These are phyloP conservation scores for Trametes elegans DNA, from an alignment of 768 basidiomycete genomes.

Conservation along the genomic window DNA sequence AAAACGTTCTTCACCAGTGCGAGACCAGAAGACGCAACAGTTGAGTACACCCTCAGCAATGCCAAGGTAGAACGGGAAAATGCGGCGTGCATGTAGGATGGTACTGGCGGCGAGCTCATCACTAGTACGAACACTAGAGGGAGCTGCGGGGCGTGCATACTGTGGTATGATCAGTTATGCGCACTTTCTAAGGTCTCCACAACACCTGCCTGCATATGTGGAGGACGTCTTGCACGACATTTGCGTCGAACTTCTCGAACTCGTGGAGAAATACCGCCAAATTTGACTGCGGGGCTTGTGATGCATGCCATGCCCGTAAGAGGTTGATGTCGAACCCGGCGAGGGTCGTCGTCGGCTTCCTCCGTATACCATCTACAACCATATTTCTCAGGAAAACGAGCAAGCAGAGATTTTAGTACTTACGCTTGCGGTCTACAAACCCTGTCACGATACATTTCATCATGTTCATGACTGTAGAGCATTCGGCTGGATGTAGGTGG, in stretches of 20 bases:
- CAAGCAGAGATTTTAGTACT: constrained; percentile 23
- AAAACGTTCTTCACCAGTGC: constrained; percentile 53
- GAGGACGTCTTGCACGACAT: constrained; percentile 65
- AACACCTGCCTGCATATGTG: constrained; percentile 62
- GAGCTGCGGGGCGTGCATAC: constrained; percentile 49
- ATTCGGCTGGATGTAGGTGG: constrained; percentile 60
- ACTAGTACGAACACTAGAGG: constrained; percentile 67
- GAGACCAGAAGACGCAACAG: constrained; percentile 48
- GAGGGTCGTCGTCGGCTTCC: constrained; percentile 48
- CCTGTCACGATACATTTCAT: constrained; percentile 57
- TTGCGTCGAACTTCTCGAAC: constrained; percentile 68
- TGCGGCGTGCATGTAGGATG: constrained; percentile 52
- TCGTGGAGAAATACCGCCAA: constrained; percentile 67
- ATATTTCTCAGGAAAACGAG: neutral
- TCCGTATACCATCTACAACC: constrained; percentile 23
- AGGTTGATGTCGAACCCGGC: constrained; percentile 61
- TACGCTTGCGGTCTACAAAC: constrained; percentile 42
- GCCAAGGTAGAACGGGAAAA: constrained; percentile 62
- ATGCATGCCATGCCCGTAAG: constrained; percentile 57
- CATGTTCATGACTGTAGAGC: constrained; percentile 45
- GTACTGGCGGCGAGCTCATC: constrained; percentile 49
- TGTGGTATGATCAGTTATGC: constrained; percentile 28
- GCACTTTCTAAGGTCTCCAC: neutral
- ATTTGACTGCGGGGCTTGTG: constrained; percentile 27
- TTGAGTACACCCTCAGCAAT: constrained; percentile 51